A percentile compares a stretch with the other conserved stretches of the same genome.
Evolutionary conservation across 306 rosid species (phyloP).

Genomic region (Amphicarpaea edgeworthii): DNA sequence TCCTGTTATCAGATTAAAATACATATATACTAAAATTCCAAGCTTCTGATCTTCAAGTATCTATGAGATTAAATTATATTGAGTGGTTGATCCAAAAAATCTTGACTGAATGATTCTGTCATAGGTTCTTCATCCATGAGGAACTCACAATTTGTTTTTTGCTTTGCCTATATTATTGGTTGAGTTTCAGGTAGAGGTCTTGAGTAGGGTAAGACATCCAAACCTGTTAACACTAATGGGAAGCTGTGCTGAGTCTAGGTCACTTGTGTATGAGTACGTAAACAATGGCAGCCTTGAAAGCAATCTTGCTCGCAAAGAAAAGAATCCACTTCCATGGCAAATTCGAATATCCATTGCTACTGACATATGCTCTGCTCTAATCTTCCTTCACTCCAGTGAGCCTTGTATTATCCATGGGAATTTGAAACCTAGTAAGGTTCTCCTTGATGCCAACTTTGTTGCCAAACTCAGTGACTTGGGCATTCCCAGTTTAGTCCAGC

Average conservation of each 20-base stretch:
- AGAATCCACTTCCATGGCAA: constrained; percentile 82
- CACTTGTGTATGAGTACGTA: constrained; percentile 81
- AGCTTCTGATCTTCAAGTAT: constrained; percentile 16
- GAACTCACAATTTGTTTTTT: constrained; percentile 23
- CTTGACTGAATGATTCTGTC: constrained; percentile 21
- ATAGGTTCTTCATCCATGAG: constrained; percentile 28
- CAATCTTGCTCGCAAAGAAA: constrained; percentile 65
- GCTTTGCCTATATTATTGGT: constrained; percentile 36
- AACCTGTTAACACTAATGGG: constrained; percentile 79
- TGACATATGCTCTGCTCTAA: constrained; percentile 83
- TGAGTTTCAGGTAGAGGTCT: constrained; percentile 82
- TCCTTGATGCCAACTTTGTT: constrained; percentile 81
- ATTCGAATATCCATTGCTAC: constrained; percentile 73
- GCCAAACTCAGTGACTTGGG: constrained; percentile 82
- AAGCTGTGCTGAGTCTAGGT: constrained; percentile 78
- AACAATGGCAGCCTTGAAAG: constrained; percentile 86
- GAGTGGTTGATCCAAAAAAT: constrained; percentile 14
- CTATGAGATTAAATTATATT: constrained; percentile 17
- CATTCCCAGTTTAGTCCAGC: constrained; percentile 60
- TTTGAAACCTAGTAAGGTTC: constrained; percentile 84
- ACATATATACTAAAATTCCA: constrained; percentile 15
- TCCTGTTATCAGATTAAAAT: constrained; percentile 4
- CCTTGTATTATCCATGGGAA: constrained; percentile 86
- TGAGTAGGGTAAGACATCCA: constrained; percentile 88
- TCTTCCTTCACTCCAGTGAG: constrained; percentile 77